Evolutionary conservation across 1,139 yeast genomes (phyloP).

Genomic region (Protomyces inouyei): DNA sequence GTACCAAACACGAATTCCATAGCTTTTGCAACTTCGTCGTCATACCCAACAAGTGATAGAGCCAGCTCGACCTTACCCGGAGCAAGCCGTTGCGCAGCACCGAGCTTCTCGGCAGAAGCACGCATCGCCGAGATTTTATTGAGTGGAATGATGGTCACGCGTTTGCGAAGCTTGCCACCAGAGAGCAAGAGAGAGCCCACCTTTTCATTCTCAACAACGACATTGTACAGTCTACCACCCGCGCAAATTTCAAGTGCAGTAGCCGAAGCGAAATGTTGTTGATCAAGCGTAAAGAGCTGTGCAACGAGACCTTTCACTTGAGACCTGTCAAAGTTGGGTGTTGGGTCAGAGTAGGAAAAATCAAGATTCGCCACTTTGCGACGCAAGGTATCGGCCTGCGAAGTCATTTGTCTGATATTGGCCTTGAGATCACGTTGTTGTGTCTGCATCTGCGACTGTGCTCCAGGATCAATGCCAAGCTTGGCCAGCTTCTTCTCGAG

Average conservation of each 20-base stretch:
- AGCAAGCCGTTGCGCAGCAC: slow-evolving; percentile 59
- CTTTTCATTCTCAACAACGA: slow-evolving; percentile 81
- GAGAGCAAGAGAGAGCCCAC: slow-evolving; percentile 80
- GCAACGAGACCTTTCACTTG: slow-evolving; percentile 88
- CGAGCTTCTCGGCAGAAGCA: slow-evolving; percentile 39
- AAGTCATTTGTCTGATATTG: slow-evolving; percentile 45
- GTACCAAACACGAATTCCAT: slow-evolving; percentile 90
- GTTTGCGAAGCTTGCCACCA: slow-evolving; percentile 66
- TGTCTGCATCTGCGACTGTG: slow-evolving; percentile 31
- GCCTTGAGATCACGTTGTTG: slow-evolving; percentile 39
- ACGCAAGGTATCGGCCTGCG: slow-evolving; percentile 54
- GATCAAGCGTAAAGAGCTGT: slow-evolving; percentile 65
- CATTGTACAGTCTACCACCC: slow-evolving; percentile 83
- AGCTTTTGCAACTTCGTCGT: slow-evolving; percentile 64
- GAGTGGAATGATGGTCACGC: slow-evolving; percentile 89
- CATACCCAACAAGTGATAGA: slow-evolving; percentile 69
- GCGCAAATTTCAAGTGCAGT: slow-evolving; percentile 91
- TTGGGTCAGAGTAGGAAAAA: slow-evolving; percentile 65
- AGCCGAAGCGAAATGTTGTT: slow-evolving; percentile 57
- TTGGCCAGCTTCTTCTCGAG: slow-evolving; percentile 48
- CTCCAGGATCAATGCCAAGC: slow-evolving; percentile 57
- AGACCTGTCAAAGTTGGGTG: slow-evolving; percentile 53
- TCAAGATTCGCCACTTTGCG: slow-evolving; percentile 70
- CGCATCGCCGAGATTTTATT: slow-evolving; percentile 66
- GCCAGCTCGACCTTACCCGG: slow-evolving; percentile 89